These are phyloP conservation scores for Irpex sp. DNA, from an alignment of 1,284 basidiomycete genomes.

Conservation along the genomic window DNA sequence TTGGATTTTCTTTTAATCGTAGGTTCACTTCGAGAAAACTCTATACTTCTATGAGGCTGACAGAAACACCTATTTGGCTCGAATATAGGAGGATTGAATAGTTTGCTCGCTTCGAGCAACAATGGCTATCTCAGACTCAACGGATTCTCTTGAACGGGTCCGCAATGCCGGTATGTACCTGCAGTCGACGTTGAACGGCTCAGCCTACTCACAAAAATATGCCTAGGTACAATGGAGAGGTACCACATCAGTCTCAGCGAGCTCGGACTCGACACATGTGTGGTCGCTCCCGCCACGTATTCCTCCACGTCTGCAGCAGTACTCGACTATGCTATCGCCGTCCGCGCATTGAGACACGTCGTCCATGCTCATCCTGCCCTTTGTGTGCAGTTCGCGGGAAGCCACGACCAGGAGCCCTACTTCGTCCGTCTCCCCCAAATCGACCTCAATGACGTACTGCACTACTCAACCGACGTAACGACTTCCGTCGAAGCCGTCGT, in stretches of 20 bases:
- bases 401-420: not conserved
- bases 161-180: not conserved
- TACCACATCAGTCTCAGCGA: constrained; percentile 31
- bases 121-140: not conserved
- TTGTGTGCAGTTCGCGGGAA: constrained; percentile 3
- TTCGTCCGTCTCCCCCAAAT: constrained; percentile 16
- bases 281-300: constrained; percentile 31
- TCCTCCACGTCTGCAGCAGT: constrained; percentile 1
- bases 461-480: constrained; percentile 23
- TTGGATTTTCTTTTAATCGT: no score
- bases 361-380: constrained; percentile 2
- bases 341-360: constrained; percentile 27
- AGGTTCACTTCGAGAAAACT: no score
- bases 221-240: constrained; percentile 30
- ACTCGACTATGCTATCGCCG: constrained; percentile 21
- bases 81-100: no score
- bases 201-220: not conserved
- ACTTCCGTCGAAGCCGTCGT: constrained; percentile 21
- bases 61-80: no score
- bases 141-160: not conserved
- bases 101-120: no score
- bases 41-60: no score
- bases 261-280: constrained; percentile 31
- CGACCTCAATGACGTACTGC: constrained; percentile 30
- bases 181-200: no score